Conservation (phyloP, 2,329 filamentous ascomycete species). For the Aspergillus udagawae region DNA sequence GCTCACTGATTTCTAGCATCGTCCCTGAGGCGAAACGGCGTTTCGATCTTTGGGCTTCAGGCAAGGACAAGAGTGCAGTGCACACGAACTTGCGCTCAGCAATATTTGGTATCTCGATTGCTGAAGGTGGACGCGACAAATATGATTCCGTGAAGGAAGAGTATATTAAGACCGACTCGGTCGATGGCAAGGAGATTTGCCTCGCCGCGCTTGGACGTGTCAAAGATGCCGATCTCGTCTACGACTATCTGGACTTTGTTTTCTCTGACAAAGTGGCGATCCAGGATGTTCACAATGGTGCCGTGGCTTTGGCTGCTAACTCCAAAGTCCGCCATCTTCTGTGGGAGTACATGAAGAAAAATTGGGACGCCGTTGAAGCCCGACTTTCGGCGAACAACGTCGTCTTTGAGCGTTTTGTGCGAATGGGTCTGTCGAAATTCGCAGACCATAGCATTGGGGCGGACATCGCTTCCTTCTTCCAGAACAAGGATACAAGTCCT, state of each 20-base stretch:
- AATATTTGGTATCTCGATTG: conserved; percentile 75
- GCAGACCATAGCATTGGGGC: conserved; percentile 63
- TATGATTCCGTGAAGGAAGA: conserved; percentile 76
- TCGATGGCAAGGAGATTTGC: conserved; percentile 87
- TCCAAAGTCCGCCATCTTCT: conserved; percentile 66
- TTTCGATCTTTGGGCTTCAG: conserved; percentile 74
- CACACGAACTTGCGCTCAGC: conserved; percentile 76
- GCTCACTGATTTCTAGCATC: conserved; percentile 44
- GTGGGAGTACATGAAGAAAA: conserved; percentile 80
- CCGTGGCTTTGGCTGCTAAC: conserved; percentile 69
- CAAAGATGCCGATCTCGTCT: conserved; percentile 64
- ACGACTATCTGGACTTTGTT: conserved; percentile 65
- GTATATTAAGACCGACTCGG: conserved; percentile 74
- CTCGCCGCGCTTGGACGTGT: conserved; percentile 72
- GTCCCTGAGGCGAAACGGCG: conserved; percentile 70
- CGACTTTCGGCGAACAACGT: conserved; percentile 78
- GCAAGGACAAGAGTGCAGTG: conserved; percentile 63
- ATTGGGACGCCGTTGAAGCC: conserved; percentile 71
- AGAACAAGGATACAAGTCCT: conserved; percentile 75
- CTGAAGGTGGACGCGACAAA: conserved; percentile 66
- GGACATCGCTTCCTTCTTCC: conserved; percentile 83
- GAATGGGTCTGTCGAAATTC: conserved; percentile 73
- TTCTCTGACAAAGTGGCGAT: conserved; percentile 79
- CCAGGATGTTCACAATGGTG: conserved; percentile 83
- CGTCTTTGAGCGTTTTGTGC: conserved; percentile 83